Conservation (phyloP, 2,329 filamentous ascomycete species). For the Paraphoma chrysanthemicola region DNA sequence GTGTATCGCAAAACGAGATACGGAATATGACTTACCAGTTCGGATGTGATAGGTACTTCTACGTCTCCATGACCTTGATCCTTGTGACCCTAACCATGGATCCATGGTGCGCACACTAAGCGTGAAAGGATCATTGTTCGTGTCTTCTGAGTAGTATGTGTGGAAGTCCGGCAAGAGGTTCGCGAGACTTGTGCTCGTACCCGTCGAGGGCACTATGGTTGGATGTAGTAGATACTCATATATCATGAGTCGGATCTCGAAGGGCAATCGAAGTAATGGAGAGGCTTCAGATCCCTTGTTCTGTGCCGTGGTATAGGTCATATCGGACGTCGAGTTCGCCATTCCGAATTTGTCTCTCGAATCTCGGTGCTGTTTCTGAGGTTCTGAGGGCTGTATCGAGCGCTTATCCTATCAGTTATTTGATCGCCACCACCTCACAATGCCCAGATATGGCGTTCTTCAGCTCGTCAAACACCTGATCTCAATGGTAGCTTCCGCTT, state of each 20-base stretch:
- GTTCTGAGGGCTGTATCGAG: background rate
- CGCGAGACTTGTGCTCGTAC: constrained; percentile 38
- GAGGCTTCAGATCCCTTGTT: constrained; percentile 22
- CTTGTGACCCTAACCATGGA: constrained; percentile 40
- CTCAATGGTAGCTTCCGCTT: background rate
- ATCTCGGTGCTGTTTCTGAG: background rate
- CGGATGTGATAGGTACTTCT: constrained; percentile 49
- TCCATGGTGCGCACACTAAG: constrained; percentile 55
- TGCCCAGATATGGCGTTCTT: background rate
- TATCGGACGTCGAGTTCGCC: constrained; percentile 2
- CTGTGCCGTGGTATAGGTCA: constrained; percentile 2
- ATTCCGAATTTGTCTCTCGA: background rate
- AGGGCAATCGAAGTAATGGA: constrained; percentile 52
- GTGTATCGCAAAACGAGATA: background rate
- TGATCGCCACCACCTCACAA: background rate
- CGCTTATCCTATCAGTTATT: background rate
- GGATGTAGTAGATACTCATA: constrained; percentile 54
- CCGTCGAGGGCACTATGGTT: constrained; percentile 39
- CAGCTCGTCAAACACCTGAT: background rate
- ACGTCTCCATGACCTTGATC: constrained; percentile 34
- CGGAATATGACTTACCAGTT: constrained; percentile 33
- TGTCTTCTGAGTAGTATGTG: constrained; percentile 48
- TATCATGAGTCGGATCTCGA: constrained; percentile 56
- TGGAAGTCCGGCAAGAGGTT: constrained; percentile 50
- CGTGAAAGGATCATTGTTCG: constrained; percentile 40